Conservation (phyloP, 352 stramenopile genomes). For the Plasmopara viticola region DNA sequence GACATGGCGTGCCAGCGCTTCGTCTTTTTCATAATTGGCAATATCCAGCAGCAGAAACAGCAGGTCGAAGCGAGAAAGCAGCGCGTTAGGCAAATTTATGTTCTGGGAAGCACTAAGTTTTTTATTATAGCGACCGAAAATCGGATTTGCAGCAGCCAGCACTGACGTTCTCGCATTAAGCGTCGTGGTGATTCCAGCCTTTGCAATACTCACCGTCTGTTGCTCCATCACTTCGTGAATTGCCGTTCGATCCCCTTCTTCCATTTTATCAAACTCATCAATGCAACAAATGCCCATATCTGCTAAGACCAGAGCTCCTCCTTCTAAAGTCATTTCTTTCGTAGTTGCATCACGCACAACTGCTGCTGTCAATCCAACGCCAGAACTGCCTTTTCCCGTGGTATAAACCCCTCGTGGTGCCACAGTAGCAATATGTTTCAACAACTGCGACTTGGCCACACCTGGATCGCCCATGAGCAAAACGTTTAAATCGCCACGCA, state of each 20-base stretch:
- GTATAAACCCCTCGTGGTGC: slow-evolving; percentile 98
- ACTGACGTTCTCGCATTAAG: slow-evolving; percentile 96
- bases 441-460: slow-evolving; percentile 98
- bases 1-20: slow-evolving; percentile 88
- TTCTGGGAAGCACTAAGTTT: slow-evolving; percentile 91
- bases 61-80: slow-evolving; percentile 99
- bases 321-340: slow-evolving; percentile 89
- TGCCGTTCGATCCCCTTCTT: slow-evolving; percentile 95
- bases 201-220: slow-evolving; percentile 98
- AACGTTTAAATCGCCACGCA: slow-evolving; percentile 99
- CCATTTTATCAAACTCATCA: slow-evolving; percentile 99
- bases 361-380: slow-evolving; percentile 97
- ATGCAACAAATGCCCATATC: slow-evolving; percentile 98
- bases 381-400: slow-evolving; percentile 98
- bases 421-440: slow-evolving; percentile 97
- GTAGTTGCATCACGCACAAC: slow-evolving; percentile 95
- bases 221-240: slow-evolving; percentile 99
- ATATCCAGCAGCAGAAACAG: slow-evolving; percentile 98
- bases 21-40: slow-evolving; percentile 90
- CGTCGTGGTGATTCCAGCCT: slow-evolving; percentile 98
- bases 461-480: slow-evolving; percentile 97
- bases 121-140: slow-evolving; percentile 91
- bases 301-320: slow-evolving; percentile 96
- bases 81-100: slow-evolving; percentile 98
- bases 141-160: slow-evolving; percentile 98